phyloP scores from a whole-genome alignment of 2,329 filamentous ascomycete genomes.

The Botryosphaeria dothidea region DNA sequence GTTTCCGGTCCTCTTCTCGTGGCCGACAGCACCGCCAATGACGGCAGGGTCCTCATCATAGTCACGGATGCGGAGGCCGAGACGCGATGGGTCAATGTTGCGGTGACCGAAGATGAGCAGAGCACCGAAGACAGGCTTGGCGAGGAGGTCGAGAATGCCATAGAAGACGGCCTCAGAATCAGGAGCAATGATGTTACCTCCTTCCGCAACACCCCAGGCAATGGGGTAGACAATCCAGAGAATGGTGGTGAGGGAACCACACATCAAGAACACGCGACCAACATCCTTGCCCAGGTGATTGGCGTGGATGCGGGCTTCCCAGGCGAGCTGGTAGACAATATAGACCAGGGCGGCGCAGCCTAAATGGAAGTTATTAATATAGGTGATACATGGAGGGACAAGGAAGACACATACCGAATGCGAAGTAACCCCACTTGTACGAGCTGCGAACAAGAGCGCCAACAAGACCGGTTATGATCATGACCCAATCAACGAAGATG shows the following conservation, averaged over 20 bases:
- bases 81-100: slow-evolving; percentile 58
- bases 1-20: slow-evolving; percentile 24
- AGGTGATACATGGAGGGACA: too few species aligned
- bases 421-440: slow-evolving; percentile 71
- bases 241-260: slow-evolving; percentile 60
- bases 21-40: slow-evolving; percentile 22
- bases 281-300: slow-evolving; percentile 55
- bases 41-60: slow-evolving; percentile 45
- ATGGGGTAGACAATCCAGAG: slow-evolving; percentile 68
- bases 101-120: slow-evolving; percentile 64
- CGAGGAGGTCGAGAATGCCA: slow-evolving; percentile 64
- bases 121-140: slow-evolving; percentile 63
- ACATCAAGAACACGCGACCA: slow-evolving; percentile 54
- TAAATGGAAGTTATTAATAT: background rate
- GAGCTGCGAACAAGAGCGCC: slow-evolving; percentile 62
- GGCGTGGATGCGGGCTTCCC: slow-evolving; percentile 59
- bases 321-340: slow-evolving; percentile 60
- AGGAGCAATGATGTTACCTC: slow-evolving; percentile 64
- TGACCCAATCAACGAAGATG: slow-evolving; percentile 63
- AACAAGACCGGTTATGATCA: slow-evolving; percentile 67
- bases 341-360: slow-evolving; percentile 54
- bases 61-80: slow-evolving; percentile 56
- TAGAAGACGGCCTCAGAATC: slow-evolving; percentile 71
- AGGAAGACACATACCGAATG: slow-evolving; percentile 43
- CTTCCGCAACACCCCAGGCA: slow-evolving; percentile 64